Base-by-base conservation (phyloP, 75 land plant species). In the Pinus taeda region DNA sequence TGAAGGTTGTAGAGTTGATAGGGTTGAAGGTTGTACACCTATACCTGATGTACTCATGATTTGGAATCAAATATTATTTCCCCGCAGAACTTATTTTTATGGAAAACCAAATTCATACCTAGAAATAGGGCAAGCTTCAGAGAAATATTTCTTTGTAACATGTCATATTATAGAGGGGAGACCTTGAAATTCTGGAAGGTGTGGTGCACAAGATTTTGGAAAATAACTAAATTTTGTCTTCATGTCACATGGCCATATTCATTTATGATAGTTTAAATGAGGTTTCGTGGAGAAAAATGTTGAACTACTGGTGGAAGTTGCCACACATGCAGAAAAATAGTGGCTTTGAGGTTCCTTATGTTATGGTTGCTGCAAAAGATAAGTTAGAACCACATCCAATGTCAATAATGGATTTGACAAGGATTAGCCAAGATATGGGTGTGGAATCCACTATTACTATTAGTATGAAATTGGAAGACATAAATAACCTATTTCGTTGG, bases 401-500 rank as follows among this genome's bases (percentile, higher is more conserved):
- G 62, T 78, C 84, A 67, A 81, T 77, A 20, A 18, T 66, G 1
- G 0, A 26, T 26, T 26, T 0, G 26, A 26, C 26, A 26, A 26
- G 26, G 75, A 77, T 59, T 80, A 77, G 83, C 69, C 83, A 85
- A 15, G 83, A 81, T 42, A 80, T 84, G 83, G 86, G 86, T 9
- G 63, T 84, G 79, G 86, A 84, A 77, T 71, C 75, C 57, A 83
- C 86, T 0, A 84, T 84, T 11, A 57, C 86, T 18, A 83, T 84
- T 18, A 84, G 86, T 72, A 81, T 84, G 79, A 80, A 81, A 62
- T 83, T 84, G 18, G 86, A 83, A 26, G 86, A 84, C 39, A 83
- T 81, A 58, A 83, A 82, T 57, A 86, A 83, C 75, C 65, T 97
- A n/a, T 97, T 89, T 84, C 84, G 86, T 0, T 85, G 86, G 77